Percentiles rank a stretch among this genome's conserved stretches.
Conservation (phyloP, 192 early-diverging fungal genomes). For the Coemansia sp. region DNA sequence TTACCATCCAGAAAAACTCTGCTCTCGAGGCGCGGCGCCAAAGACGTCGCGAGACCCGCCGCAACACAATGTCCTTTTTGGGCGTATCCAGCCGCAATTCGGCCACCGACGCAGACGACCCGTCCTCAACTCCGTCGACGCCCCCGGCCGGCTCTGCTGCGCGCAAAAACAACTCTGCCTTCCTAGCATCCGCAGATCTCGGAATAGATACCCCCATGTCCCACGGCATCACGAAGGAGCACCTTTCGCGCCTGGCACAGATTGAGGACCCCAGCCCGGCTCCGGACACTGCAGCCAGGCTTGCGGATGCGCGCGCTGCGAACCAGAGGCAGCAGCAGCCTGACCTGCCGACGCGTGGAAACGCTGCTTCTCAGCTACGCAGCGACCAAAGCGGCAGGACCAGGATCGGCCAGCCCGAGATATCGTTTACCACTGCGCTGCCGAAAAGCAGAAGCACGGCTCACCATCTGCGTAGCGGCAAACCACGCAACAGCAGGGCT, state of each 20-base stretch:
- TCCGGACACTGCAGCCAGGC: neutral
- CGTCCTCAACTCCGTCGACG: slow-evolving; percentile 1
- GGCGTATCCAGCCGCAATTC: slow-evolving; percentile 4
- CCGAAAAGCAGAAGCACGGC: neutral
- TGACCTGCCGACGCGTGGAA: too few relatives aligned
- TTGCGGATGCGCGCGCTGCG: neutral
- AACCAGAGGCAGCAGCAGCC: neutral
- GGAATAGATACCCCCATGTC: neutral
- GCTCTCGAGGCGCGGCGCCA: slow-evolving; percentile 47
- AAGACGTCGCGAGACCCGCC: slow-evolving; percentile 45
- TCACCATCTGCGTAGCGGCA: neutral
- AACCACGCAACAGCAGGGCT: neutral
- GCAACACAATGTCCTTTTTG: slow-evolving; percentile 45
- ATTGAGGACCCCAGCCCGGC: neutral
- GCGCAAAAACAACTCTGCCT: slow-evolving; percentile 13
- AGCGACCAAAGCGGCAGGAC: neutral
- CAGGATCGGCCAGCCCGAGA: neutral
- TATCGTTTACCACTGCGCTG: neutral
- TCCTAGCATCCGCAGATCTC: neutral
- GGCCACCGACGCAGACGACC: neutral
- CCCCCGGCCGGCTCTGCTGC: neutral
- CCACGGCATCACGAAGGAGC: slow-evolving; percentile 7
- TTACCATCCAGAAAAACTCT: slow-evolving; percentile 49
- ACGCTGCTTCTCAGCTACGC: too few relatives aligned
- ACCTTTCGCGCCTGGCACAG: slow-evolving; percentile 6